These are phyloP conservation scores for Nepenthes alata DNA, from an alignment of 179 eudicot species.

Conservation along the genomic window DNA sequence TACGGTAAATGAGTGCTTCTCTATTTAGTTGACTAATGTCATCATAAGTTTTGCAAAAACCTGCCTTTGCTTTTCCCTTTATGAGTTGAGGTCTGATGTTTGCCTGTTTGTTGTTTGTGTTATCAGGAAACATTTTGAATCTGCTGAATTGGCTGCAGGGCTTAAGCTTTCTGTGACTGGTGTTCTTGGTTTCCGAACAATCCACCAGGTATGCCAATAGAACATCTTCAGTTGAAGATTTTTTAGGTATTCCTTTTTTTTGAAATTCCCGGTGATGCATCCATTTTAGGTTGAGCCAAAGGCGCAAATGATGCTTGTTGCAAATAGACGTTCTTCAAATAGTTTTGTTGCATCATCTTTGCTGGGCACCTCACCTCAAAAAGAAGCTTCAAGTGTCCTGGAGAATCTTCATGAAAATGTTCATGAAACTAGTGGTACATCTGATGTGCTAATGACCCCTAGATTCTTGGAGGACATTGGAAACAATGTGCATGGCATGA, in stretches of 20 bases:
- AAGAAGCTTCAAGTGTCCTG: conserved; percentile 15
- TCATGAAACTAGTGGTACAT: conserved; percentile 32
- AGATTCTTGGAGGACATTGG: conserved; percentile 33
- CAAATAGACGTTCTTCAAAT: conserved; percentile 20
- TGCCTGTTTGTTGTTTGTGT: conserved; percentile 7
- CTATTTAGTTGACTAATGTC: too few relatives aligned
- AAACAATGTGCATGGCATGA: conserved; percentile 14
- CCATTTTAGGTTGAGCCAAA: conserved; percentile 65
- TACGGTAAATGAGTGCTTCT: too few relatives aligned
- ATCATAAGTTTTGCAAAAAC: too few relatives aligned
- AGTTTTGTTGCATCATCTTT: conserved; percentile 10
- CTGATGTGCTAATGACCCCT: conserved; percentile 74
- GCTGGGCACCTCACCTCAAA: conserved; percentile 12
- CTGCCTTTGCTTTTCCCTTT: neutral
- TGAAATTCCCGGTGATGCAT: neutral
- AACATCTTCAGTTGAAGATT: neutral
- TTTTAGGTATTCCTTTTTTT: neutral
- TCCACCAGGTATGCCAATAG: conserved; percentile 47
- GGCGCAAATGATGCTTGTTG: conserved; percentile 71
- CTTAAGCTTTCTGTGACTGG: conserved; percentile 69
- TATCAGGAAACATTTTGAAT: conserved; percentile 53
- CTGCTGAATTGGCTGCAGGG: conserved; percentile 45
- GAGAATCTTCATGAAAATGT: conserved; percentile 15
- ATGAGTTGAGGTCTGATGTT: neutral
- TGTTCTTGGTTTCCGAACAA: conserved; percentile 79